Conservation (phyloP, 208 protist genomes). For the Leishmania braziliensis region DNA sequence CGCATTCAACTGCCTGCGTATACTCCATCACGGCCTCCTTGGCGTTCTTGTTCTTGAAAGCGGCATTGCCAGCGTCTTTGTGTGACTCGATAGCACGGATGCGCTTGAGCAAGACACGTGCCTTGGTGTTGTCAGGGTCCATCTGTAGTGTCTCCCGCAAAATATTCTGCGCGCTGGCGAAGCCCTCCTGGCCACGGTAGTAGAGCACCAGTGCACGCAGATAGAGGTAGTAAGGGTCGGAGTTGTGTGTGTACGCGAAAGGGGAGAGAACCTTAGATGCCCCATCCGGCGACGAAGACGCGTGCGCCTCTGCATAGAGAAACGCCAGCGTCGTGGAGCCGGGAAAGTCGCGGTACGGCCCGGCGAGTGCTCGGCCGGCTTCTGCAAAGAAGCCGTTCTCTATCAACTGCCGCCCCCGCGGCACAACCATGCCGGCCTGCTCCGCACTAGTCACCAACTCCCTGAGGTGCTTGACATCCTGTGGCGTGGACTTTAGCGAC, state of each 20-base stretch:
- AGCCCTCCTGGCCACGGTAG: conserved; percentile 71
- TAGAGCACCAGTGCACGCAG: conserved; percentile 69
- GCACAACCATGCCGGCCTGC: conserved; percentile 45
- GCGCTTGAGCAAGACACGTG: conserved; percentile 74
- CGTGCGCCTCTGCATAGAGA: conserved; percentile 63
- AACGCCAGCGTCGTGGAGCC: conserved; percentile 63
- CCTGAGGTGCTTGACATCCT: conserved; percentile 52
- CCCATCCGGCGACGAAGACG: conserved; percentile 50
- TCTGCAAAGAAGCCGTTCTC: conserved; percentile 36
- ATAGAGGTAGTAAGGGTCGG: conserved; percentile 71
- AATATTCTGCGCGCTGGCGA: conserved; percentile 65
- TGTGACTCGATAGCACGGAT: conserved; percentile 67
- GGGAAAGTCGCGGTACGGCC: conserved; percentile 53
- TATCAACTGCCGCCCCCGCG: conserved; percentile 37
- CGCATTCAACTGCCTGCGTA: conserved; percentile 72
- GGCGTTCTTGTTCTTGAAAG: conserved; percentile 77
- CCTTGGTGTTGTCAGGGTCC: conserved; percentile 78
- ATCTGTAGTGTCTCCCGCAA: conserved; percentile 66
- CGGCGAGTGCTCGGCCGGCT: conserved; percentile 37
- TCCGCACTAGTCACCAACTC: conserved; percentile 54
- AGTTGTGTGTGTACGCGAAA: conserved; percentile 50
- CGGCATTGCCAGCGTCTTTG: conserved; percentile 83
- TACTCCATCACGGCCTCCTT: conserved; percentile 80
- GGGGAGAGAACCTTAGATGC: conserved; percentile 49
- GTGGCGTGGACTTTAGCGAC: conserved; percentile 27